Base-by-base conservation (phyloP, 768 basidiomycete species). In the Leccinum fibrillosum region DNA sequence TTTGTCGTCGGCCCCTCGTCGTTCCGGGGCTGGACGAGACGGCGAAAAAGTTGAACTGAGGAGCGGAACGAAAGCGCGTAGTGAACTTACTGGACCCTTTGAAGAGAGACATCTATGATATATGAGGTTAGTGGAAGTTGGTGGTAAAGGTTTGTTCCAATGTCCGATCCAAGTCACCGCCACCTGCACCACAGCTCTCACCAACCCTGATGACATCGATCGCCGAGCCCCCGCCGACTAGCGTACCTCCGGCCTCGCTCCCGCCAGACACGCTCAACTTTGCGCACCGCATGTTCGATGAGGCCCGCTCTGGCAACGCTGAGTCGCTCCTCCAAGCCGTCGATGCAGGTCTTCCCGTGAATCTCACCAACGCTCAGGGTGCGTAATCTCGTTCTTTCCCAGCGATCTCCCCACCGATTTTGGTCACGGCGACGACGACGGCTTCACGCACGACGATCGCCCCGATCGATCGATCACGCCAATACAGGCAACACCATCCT, bases 351-450 rank as follows among this genome's bases (percentile, higher is more conserved):
- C 74, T 92, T 15, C 88, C 90, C 1, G 69, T 78, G 3, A 88
- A 92, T 68, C 78, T 92, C 53, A 86, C 87, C 15, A 91, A 92
- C 59, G 75, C 80, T 48, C 82, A 88, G 77, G 89, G 88, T 83
- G 30, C 52, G 71, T 59, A 19, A n/a, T 39, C 37, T 39, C 37
- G 8, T n/a, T n/a, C 17, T 39, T 9, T 39, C 17, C 17, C 17
- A 17, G 10, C 26, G 6, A 13, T 50, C 49, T 0, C 8, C 15
- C 23, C 15, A 19, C 26, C 52, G 15, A 53, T 19, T 17, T 17
- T 12, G 13, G 21, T 17, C 12, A 35, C 23, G 53, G 42, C 53
- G 19, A 54, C n/a, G 25, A 10, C 35, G 23, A 52, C 7, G 15
- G n/a, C 15, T 19, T 3, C 15, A 21, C 28, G 25, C 49, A 19